These are phyloP conservation scores for Canna indica DNA, from an alignment of 176 grass and related monocot genomes.

Conservation along the genomic window DNA sequence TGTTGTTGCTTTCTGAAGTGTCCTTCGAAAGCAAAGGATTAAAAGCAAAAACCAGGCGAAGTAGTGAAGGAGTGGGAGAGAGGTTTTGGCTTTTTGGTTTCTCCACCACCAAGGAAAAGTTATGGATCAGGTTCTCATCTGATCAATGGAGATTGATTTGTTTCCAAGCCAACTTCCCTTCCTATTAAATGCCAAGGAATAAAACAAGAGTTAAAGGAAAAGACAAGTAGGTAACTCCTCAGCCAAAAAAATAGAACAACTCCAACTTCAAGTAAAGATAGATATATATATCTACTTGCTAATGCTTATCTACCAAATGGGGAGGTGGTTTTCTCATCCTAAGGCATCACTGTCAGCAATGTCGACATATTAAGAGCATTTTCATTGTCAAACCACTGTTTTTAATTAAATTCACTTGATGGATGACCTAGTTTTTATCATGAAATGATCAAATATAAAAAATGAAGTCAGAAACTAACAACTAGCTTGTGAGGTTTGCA, in stretches of 20 bases:
- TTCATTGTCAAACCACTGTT: too few relatives aligned
- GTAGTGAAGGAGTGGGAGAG: background rate
- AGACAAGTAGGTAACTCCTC: slow-evolving; percentile 3
- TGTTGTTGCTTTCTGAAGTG: too few relatives aligned
- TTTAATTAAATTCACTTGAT: too few relatives aligned
- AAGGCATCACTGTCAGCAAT: background rate
- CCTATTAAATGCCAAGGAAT: slow-evolving; percentile 18
- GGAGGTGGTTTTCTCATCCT: too few relatives aligned
- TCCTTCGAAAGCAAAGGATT: too few relatives aligned
- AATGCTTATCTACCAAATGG: background rate
- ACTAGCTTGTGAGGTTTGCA: too few relatives aligned
- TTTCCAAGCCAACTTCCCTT: slow-evolving; percentile 14
- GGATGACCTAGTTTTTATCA: too few relatives aligned
- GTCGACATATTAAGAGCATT: background rate
- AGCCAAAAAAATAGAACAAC: background rate
- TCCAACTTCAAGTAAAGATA: too few relatives aligned
- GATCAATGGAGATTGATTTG: background rate
- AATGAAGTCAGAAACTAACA: too few relatives aligned
- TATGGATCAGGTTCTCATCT: slow-evolving; percentile 15
- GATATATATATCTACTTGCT: background rate
- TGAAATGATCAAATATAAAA: too few relatives aligned
- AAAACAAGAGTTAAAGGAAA: slow-evolving; percentile 2
- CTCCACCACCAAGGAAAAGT: slow-evolving; percentile 26
- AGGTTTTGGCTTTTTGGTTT: slow-evolving; percentile 15
- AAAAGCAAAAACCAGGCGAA: background rate